A percentile compares a stretch with the other conserved stretches of the same genome.
phyloP scores from a whole-genome alignment of 495 filamentous ascomycete genomes.

The Cercophora sp. region DNA sequence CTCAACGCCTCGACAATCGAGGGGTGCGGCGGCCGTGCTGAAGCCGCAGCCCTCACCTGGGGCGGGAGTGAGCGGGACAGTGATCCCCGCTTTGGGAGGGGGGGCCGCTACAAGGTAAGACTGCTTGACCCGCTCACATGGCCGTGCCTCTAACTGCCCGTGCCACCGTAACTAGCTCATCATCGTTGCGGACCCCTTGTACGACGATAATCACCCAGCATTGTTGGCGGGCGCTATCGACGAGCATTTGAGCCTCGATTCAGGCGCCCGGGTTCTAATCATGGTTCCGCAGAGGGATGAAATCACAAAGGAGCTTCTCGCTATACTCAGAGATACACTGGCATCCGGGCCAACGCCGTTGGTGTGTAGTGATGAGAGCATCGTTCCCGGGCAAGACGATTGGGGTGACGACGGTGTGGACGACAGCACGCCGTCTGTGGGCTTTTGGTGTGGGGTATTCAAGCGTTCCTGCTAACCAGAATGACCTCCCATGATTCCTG shows the following conservation, averaged over 20 bases:
- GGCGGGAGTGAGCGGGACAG: conserved; percentile 29
- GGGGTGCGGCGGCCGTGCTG: conserved; percentile 30
- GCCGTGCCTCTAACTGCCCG: neutral
- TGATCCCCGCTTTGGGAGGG: conserved; percentile 29
- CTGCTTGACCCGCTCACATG: neutral
- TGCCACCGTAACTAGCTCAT: conserved; percentile 28
- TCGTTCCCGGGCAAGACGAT: conserved; percentile 41
- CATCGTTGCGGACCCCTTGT: conserved; percentile 43
- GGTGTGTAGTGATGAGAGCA: conserved; percentile 28
- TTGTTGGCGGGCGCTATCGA: conserved; percentile 40
- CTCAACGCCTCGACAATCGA: conserved; percentile 33
- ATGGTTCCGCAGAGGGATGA: conserved; percentile 46
- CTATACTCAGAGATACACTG: conserved; percentile 27
- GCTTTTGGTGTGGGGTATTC: conserved; percentile 48
- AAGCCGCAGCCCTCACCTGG: conserved; percentile 40
- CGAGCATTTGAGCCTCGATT: conserved; percentile 32
- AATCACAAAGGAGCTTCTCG: conserved; percentile 32
- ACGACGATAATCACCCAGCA: conserved; percentile 45
- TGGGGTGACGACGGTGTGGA: conserved; percentile 41
- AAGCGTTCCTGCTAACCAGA: too few relatives aligned
- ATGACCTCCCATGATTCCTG: too few relatives aligned
- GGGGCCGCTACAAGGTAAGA: conserved; percentile 35
- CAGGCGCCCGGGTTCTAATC: conserved; percentile 34
- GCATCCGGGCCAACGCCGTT: conserved; percentile 21
- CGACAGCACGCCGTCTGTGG: conserved; percentile 28